Evolutionary conservation across 305 asterid species (phyloP), one percentile per base, ranked within the genome.

Genomic region (Fraxinus albicans): DNA sequence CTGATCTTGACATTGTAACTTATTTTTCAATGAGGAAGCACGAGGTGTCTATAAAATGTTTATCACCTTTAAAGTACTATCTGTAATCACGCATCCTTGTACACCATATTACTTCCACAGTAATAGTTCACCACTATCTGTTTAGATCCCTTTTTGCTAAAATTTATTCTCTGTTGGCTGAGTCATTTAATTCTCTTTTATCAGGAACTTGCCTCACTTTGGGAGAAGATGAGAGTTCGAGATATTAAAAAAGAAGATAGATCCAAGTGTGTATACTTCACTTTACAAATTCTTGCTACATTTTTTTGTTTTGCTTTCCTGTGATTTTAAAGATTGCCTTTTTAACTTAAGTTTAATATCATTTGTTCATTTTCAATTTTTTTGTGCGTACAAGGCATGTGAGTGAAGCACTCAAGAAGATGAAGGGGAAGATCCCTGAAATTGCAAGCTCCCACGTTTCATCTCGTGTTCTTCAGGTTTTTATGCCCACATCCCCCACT

Each of bases 381-480:
- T 70, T 83, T 72, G 27, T 36, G 27, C 82, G 74, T 77, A 19
- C 47, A 79, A 96, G 99, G 90, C 86, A 88, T 86, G 93, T 93
- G 86, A 92, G 90, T 80, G 97, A 95, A 86, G 96, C 98, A 77
- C 79, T 96, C 72, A 86, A 81, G 82, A 94, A 92, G 90, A 93
- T 96, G 98, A 89, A 89, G 86, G 98, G 97, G 83, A 96, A 94
- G 90, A 93, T 92, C 82, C 90, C 94, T 50, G 98, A 94, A 93
- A 92, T 96, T 79, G 98, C 98, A 9, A 79, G 97, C 83, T 92
- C 98, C 70, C 98, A 93, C 33, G 91, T 91, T 76, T 89, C 97
- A 15, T 94, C 97, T 86, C 98, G 98, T 80, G 93, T 96, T 86
- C 97, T 96, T 87, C 99, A 96, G 99, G 99, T 96, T 84, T 69